Base-by-base conservation (phyloP, 2,329 filamentous ascomycete genomes). In the Aureobasidium zeae region DNA sequence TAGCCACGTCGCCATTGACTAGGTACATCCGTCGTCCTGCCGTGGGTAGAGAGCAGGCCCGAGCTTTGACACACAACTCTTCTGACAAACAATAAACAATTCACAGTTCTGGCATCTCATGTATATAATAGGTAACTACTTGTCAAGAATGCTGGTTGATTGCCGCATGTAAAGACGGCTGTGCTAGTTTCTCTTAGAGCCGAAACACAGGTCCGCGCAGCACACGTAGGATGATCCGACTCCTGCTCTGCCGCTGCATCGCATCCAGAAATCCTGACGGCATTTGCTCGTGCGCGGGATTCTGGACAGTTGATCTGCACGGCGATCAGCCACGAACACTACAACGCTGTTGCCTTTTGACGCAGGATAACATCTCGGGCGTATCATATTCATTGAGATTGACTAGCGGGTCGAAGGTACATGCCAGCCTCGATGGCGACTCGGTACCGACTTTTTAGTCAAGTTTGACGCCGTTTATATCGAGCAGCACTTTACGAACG, bases 381-480 rank as follows among this genome's bases (percentile, higher is more conserved):
- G 37, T 32, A 41, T 15, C 20, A 12, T 24, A 41, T 41, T 10
- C 32, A 32, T 31, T 41, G 22, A 21, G 28, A 28, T 41, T 41
- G 4, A 13, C 28, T 41, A 41, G 37, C 11, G 37, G 28, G 26
- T 31, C 32, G 17, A 28, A 41, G 24, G 37, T 25, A 41, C 37
- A 41, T 41, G 20, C 28, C 19, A 41, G 28, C 11, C 28, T 22
- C n/a, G n/a, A 28, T 41, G 28, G 32, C 28, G 37, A 28, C 31
- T 41, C 26, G 26, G 37, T n/a, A 41, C 37, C 37, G n/a, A n/a
- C n/a, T n/a, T n/a, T n/a, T n/a, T n/a, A n/a, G n/a, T n/a, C n/a
- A 41, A 41, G 28, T 17, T 15, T n/a, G n/a, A 32, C 37, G 20
- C 37, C 37, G 37, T 41, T 41, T 41, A 8, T 31, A 41, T 41